phyloP scores from a whole-genome alignment of 208 protist genomes.

The Trypanosomatidae sp. region DNA sequence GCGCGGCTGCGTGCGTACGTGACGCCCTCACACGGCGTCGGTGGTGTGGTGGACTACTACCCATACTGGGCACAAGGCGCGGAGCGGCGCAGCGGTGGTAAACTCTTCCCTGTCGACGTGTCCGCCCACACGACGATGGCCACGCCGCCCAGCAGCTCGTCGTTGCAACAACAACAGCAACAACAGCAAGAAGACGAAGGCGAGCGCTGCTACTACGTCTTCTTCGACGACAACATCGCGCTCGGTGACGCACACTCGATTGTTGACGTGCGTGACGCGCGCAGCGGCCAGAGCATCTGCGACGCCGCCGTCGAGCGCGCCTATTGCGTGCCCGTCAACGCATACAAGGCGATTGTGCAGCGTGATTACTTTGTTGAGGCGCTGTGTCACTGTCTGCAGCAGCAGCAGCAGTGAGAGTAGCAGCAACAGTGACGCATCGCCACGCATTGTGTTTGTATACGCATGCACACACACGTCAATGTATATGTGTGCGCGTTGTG shows the following conservation, averaged over 20 bases:
- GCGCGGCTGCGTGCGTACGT: slow-evolving; percentile 40
- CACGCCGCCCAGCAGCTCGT: background rate
- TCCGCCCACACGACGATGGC: background rate
- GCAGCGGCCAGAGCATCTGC: slow-evolving; percentile 20
- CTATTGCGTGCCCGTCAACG: slow-evolving; percentile 66
- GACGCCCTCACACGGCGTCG: slow-evolving; percentile 34
- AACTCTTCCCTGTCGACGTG: slow-evolving; percentile 54
- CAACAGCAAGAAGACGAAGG: background rate
- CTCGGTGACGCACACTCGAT: slow-evolving; percentile 76
- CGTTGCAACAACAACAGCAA: background rate
- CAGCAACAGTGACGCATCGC: background rate
- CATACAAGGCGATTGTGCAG: slow-evolving; percentile 71
- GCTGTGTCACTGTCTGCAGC: slow-evolving; percentile 19
- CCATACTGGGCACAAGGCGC: slow-evolving; percentile 68
- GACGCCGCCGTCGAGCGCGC: slow-evolving; percentile 25
- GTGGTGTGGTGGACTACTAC: slow-evolving; percentile 84
- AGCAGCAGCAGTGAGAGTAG: slow-evolving; percentile 14
- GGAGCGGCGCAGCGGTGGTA: slow-evolving; percentile 60
- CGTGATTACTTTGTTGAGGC: slow-evolving; percentile 74
- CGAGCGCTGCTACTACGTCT: slow-evolving; percentile 37
- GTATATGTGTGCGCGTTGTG: too few species aligned
- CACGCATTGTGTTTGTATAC: background rate
- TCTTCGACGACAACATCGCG: slow-evolving; percentile 88
- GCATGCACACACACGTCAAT: background rate
- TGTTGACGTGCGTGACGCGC: slow-evolving; percentile 62